A percentile compares a stretch with the other conserved stretches of the same genome.
phyloP scores from a whole-genome alignment of 2,329 filamentous ascomycete species.

The Colletotrichum cordylinicola region DNA sequence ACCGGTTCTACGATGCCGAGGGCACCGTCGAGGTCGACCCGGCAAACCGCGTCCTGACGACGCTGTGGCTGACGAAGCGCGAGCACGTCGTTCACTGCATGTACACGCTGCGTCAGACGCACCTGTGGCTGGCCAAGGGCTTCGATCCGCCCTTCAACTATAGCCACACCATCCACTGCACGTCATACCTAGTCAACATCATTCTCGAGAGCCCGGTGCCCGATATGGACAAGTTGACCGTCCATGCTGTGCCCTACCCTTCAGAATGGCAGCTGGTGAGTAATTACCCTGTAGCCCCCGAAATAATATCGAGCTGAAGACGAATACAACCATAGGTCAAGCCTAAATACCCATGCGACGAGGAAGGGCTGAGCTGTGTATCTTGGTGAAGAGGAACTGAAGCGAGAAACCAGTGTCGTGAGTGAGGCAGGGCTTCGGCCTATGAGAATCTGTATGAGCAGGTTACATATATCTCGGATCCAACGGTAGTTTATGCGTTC shows the following conservation, averaged over 20 bases:
- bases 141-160: background rate
- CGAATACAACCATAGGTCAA: background rate
- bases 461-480: background rate
- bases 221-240: background rate
- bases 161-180: background rate
- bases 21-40: background rate
- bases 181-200: background rate
- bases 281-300: background rate
- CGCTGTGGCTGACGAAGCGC: background rate
- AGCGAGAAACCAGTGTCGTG: background rate
- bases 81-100: background rate
- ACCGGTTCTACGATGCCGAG: background rate
- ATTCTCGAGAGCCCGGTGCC: background rate
- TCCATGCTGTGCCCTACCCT: background rate
- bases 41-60: background rate
- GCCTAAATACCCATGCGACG: background rate
- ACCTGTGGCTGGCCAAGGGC: background rate
- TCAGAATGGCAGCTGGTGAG: background rate
- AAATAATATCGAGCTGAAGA: background rate
- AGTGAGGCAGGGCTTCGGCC: background rate
- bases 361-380: background rate
- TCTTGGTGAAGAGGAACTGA: background rate
- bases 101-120: background rate
- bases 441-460: background rate
- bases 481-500: background rate